A percentile compares a stretch with the other conserved stretches of the same genome.
phyloP scores from a whole-genome alignment of 768 basidiomycete species.

The Thelephora aurantiotincta region DNA sequence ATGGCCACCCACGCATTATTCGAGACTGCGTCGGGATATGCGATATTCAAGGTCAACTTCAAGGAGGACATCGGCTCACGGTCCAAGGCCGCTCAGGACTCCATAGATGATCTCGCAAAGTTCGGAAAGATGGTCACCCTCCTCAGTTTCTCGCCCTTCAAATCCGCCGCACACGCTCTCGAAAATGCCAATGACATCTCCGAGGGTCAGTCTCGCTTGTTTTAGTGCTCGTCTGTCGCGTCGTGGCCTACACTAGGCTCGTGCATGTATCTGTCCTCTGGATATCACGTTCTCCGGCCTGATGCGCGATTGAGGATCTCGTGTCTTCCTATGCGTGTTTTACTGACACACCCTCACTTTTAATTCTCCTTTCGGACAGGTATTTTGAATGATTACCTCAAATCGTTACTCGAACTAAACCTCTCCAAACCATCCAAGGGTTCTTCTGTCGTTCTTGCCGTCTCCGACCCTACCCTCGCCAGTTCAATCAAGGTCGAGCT shows the following conservation, averaged over 20 bases:
- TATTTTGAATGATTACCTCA: conserved; percentile 71
- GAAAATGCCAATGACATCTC: conserved; percentile 95
- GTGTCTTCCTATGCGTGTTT: no score
- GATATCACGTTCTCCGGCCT: no score
- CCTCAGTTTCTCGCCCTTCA: conserved; percentile 87
- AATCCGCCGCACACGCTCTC: conserved; percentile 82
- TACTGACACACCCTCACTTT: no score
- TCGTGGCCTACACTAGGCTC: no score
- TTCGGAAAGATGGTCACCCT: conserved; percentile 89
- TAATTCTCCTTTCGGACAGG: conserved; percentile 28
- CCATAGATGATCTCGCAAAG: conserved; percentile 74
- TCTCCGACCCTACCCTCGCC: conserved; percentile 64
- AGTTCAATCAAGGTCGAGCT: conserved; percentile 64
- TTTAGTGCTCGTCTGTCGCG: neutral
- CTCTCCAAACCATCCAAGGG: conserved; percentile 65
- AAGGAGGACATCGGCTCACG: conserved; percentile 79
- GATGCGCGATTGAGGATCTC: neutral
- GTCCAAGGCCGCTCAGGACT: conserved; percentile 67
- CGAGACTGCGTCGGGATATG: conserved; percentile 91
- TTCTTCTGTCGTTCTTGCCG: conserved; percentile 57
- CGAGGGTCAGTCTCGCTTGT: conserved; percentile 48
- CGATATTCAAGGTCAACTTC: conserved; percentile 78
- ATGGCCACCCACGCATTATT: conserved; percentile 83
- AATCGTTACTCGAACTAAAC: conserved; percentile 77
- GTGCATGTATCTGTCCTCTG: no score